Conservation (phyloP, 495 filamentous ascomycete genomes). For the Astrothelium subdiscretum region DNA sequence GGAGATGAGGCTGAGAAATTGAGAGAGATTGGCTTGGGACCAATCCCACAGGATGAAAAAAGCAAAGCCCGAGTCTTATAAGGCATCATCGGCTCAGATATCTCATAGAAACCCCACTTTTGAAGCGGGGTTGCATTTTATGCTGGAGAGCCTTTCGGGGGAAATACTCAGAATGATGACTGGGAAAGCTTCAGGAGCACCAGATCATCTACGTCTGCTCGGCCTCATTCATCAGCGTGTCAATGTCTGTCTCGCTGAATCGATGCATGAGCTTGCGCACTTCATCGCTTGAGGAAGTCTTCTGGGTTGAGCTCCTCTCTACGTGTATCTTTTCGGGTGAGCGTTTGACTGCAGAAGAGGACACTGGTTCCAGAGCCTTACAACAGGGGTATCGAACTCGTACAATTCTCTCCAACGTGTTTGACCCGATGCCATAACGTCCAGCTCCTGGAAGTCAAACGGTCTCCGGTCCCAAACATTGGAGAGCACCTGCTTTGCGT, state of each 20-base stretch:
- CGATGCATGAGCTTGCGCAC: slow-evolving; percentile 76
- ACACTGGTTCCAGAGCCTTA: slow-evolving; percentile 19
- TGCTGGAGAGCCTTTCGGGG: not conserved
- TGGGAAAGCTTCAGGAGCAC: not conserved
- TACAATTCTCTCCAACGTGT: slow-evolving; percentile 69
- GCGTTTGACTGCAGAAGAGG: slow-evolving; percentile 11
- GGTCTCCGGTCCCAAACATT: slow-evolving; percentile 54
- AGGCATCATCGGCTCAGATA: no score
- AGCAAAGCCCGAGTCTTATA: not conserved
- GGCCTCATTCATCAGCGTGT: slow-evolving; percentile 55
- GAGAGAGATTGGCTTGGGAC: not conserved
- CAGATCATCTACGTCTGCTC: not conserved
- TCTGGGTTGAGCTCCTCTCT: slow-evolving; percentile 23
- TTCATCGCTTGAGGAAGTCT: slow-evolving; percentile 37
- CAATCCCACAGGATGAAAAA: not conserved
- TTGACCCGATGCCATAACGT: slow-evolving; percentile 57
- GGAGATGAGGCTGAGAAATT: not conserved
- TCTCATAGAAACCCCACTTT: not conserved
- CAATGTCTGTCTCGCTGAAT: slow-evolving; percentile 58
- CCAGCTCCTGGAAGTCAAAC: slow-evolving; percentile 67
- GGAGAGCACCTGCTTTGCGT: slow-evolving; percentile 60
- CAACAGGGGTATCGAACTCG: slow-evolving; percentile 83
- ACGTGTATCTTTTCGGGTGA: slow-evolving; percentile 47
- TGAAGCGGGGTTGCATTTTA: not conserved
- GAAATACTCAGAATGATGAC: no score